phyloP scores from a whole-genome alignment of 345 rosid genomes.

The Anacardium occidentale region DNA sequence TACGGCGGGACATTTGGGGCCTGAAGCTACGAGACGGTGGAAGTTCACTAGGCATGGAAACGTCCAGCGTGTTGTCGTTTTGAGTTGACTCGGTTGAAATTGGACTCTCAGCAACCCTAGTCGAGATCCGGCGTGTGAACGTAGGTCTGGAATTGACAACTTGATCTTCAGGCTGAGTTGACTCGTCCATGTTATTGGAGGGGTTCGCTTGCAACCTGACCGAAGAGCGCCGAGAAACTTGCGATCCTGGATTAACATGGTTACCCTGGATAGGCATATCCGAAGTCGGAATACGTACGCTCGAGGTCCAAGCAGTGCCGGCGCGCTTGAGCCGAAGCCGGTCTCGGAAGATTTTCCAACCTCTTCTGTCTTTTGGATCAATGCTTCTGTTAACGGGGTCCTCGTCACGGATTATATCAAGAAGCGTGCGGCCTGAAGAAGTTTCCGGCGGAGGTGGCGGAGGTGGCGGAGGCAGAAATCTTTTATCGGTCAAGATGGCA shows the following conservation, averaged over 20 bases:
- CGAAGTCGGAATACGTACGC: constrained; percentile 50
- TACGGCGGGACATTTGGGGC: constrained; percentile 51
- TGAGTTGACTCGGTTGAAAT: constrained; percentile 19
- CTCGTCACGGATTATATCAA: constrained; percentile 43
- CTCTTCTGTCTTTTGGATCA: constrained; percentile 53
- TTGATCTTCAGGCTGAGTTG: not conserved
- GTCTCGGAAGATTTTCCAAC: constrained; percentile 78
- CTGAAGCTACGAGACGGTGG: constrained; percentile 38
- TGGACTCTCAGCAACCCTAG: constrained; percentile 40
- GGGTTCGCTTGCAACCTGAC: constrained; percentile 30
- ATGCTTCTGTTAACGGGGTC: constrained; percentile 35
- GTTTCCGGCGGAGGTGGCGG: not conserved
- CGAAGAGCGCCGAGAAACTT: constrained; percentile 25
- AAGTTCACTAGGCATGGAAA: constrained; percentile 28
- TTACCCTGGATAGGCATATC: constrained; percentile 40
- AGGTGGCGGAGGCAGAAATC: not conserved
- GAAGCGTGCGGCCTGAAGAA: constrained; percentile 20
- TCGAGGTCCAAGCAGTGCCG: constrained; percentile 67
- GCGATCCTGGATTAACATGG: constrained; percentile 25
- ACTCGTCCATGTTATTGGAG: constrained; percentile 3
- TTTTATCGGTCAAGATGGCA: constrained; percentile 14
- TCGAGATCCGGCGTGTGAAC: constrained; percentile 52
- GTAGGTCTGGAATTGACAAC: constrained; percentile 25
- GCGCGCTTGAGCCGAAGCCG: constrained; percentile 64
- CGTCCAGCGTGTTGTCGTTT: constrained; percentile 29